A percentile compares a stretch with the other conserved stretches of the same genome.
phyloP scores from a whole-genome alignment of 306 rosid genomes.

The Acacia acuminata region DNA sequence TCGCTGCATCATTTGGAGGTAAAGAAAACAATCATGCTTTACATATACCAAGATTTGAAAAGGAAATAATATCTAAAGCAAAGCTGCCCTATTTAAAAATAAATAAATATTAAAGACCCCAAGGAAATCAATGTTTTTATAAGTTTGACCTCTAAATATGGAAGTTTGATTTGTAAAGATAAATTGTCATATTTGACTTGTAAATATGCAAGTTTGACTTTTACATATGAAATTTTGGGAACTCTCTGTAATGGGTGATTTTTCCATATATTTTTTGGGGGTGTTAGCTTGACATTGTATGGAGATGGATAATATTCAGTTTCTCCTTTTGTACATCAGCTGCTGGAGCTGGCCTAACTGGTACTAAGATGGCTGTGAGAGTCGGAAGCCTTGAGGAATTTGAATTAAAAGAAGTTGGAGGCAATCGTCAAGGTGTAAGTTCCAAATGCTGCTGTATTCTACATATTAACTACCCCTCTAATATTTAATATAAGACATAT shows the following conservation, averaged over 20 bases:
- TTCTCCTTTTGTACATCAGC: constrained; percentile 40
- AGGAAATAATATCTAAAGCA: neutral
- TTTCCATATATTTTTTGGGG: neutral
- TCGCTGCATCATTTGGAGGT: constrained; percentile 99
- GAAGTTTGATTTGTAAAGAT: neutral
- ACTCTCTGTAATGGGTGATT: neutral
- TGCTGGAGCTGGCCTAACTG: constrained; percentile 64
- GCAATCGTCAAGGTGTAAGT: constrained; percentile 56
- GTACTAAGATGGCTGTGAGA: constrained; percentile 68
- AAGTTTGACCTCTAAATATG: neutral
- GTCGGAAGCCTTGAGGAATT: constrained; percentile 63
- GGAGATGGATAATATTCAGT: constrained; percentile 18
- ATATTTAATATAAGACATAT: too few species aligned
- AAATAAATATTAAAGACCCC: neutral
- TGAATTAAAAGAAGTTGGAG: constrained; percentile 52
- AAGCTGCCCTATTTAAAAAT: neutral
- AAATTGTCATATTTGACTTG: neutral
- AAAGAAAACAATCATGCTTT: constrained; percentile 19
- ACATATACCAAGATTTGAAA: neutral
- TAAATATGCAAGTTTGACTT: neutral
- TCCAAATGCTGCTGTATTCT: constrained; percentile 20
- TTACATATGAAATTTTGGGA: neutral
- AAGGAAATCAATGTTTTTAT: neutral
- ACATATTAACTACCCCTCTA: neutral
- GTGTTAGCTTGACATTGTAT: neutral